Evolutionary conservation across 2,329 filamentous ascomycete genomes (phyloP).

Genomic region (Dothiorella sarmentorum): DNA sequence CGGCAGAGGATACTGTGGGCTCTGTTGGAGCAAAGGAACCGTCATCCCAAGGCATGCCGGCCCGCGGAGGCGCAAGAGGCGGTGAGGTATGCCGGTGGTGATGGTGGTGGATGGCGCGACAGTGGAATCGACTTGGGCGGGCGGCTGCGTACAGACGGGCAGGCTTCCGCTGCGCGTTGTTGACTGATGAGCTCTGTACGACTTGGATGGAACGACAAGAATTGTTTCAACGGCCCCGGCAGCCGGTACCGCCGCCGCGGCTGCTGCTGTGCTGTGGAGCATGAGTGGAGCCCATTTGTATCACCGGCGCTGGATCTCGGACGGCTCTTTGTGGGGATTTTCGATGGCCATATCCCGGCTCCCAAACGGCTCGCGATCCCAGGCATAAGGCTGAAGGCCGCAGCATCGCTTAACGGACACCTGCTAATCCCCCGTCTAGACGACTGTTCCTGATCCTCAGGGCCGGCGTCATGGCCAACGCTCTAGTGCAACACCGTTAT

Average conservation of each 20-base stretch:
- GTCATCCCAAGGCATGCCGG: neutral
- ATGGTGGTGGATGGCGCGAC: neutral
- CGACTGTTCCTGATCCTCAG: neutral
- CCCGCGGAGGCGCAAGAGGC: conserved; percentile 10
- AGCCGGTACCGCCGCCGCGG: neutral
- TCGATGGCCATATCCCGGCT: neutral
- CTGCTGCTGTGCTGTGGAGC: too few relatives aligned
- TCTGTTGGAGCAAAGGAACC: neutral
- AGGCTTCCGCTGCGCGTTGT: neutral
- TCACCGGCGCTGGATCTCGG: neutral
- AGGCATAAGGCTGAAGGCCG: neutral
- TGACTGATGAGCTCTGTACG: neutral
- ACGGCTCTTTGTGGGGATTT: neutral
- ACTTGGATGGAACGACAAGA: neutral
- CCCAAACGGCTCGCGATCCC: neutral
- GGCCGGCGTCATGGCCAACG: neutral
- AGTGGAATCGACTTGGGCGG: neutral
- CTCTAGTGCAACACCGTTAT: neutral
- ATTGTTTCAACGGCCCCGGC: neutral
- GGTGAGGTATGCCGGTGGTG: neutral
- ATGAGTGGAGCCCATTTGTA: neutral
- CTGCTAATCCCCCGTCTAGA: neutral
- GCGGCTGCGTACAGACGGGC: neutral
- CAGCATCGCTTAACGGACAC: neutral
- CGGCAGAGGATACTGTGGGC: neutral